These are phyloP conservation scores for Stentor coeruleus DNA, from an alignment of 73 alveolate genomes.

Conservation along the genomic window DNA sequence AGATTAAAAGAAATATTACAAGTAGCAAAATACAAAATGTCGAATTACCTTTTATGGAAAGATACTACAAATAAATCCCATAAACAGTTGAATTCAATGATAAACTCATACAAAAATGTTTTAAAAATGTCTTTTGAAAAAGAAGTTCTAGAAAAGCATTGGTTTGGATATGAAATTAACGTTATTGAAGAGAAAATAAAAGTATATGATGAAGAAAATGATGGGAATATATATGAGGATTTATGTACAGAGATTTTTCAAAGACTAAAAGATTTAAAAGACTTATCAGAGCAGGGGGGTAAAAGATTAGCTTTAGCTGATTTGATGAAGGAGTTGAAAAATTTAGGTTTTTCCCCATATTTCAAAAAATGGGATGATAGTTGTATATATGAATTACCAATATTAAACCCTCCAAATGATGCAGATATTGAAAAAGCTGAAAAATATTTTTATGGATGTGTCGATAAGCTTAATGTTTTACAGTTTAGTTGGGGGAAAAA, in stretches of 20 bases:
- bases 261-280: conserved; percentile 37
- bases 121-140: conserved; percentile 37
- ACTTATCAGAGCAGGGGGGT: conserved; percentile 30
- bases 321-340: conserved; percentile 26
- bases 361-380: conserved; percentile 25
- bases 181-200: neutral
- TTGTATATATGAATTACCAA: neutral
- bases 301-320: conserved; percentile 49
- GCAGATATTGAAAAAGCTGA: neutral
- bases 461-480: neutral
- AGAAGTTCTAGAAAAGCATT: conserved; percentile 30
- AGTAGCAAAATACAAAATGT: conserved; percentile 48
- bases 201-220: neutral
- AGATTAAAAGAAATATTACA: conserved; percentile 50
- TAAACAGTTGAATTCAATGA: conserved; percentile 43
- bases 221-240: conserved; percentile 16
- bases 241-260: conserved; percentile 30
- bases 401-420: no score
- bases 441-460: neutral
- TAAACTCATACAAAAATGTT: conserved; percentile 33
- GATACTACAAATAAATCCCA: conserved; percentile 45
- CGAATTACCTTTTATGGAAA: conserved; percentile 43
- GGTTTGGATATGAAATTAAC: conserved; percentile 27
- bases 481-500: neutral
- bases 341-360: conserved; percentile 27